Percentiles rank a stretch among this genome's conserved stretches.
These are phyloP conservation scores for Salvia miltiorrhiza DNA, from an alignment of 257 asterid species.

Conservation along the genomic window DNA sequence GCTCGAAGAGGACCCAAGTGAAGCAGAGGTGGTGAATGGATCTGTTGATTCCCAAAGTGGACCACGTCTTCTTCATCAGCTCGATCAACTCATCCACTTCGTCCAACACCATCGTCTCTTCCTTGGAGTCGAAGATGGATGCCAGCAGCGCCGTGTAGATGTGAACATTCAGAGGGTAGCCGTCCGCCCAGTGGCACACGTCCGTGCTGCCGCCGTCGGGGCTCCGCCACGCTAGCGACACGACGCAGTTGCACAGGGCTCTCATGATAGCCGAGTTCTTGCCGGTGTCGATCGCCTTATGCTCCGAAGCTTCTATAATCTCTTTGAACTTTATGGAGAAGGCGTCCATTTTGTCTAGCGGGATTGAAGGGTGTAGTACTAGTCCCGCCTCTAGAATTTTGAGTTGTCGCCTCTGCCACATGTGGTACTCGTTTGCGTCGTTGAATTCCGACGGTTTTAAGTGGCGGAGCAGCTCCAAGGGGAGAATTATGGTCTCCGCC, in stretches of 20 bases:
- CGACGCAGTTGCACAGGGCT: constrained; percentile 44
- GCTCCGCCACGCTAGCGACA: constrained; percentile 54
- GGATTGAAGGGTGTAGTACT: constrained; percentile 54
- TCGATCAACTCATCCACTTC: constrained; percentile 66
- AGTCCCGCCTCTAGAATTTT: constrained; percentile 63
- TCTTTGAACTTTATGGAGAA: constrained; percentile 36
- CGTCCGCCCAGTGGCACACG: constrained; percentile 73
- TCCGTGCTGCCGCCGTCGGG: constrained; percentile 44
- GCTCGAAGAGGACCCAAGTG: constrained; percentile 69
- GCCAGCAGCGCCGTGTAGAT: constrained; percentile 45
- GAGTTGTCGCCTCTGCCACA: constrained; percentile 70
- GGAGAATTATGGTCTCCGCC: constrained; percentile 74
- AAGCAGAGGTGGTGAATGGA: constrained; percentile 55
- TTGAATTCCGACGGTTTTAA: constrained; percentile 67
- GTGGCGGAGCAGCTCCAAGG: constrained; percentile 68
- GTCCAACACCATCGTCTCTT: constrained; percentile 50
- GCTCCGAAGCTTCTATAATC: constrained; percentile 37
- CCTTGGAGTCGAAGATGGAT: constrained; percentile 53
- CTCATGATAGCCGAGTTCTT: constrained; percentile 52
- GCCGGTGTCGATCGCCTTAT: constrained; percentile 50
- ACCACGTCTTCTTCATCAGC: constrained; percentile 73
- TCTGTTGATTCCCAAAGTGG: constrained; percentile 49
- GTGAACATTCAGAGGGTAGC: constrained; percentile 57
- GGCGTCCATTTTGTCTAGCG: constrained; percentile 46
- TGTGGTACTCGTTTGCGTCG: constrained; percentile 58